phyloP scores from a whole-genome alignment of 2,329 filamentous ascomycete species.

The Colletotrichum liaoningense region DNA sequence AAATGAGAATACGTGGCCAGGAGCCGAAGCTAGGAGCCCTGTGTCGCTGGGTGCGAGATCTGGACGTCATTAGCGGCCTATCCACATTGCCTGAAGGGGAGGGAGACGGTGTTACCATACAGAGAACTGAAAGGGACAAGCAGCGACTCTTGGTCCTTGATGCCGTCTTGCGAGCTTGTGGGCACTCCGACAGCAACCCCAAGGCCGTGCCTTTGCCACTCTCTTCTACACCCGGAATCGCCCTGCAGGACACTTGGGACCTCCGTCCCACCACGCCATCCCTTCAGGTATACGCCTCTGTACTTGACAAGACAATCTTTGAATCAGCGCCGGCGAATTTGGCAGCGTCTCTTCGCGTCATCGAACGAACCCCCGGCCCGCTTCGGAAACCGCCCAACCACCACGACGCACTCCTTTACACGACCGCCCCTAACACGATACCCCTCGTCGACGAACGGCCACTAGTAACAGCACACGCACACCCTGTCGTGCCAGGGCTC shows the following conservation, averaged over 20 bases:
- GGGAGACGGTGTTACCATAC: slow-evolving; percentile 38
- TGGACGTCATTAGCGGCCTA: slow-evolving; percentile 76
- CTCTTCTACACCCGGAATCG: slow-evolving; percentile 55
- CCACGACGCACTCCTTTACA: slow-evolving; percentile 74
- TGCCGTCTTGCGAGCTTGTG: slow-evolving; percentile 71
- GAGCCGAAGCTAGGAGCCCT: slow-evolving; percentile 75
- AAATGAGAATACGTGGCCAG: slow-evolving; percentile 76
- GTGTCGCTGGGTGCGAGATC: slow-evolving; percentile 78
- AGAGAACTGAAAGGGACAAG: slow-evolving; percentile 58
- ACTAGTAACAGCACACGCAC: slow-evolving; percentile 64
- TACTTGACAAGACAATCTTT: slow-evolving; percentile 68
- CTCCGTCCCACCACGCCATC: slow-evolving; percentile 56
- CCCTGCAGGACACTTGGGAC: slow-evolving; percentile 71
- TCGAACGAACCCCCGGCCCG: slow-evolving; percentile 70
- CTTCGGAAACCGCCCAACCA: slow-evolving; percentile 76
- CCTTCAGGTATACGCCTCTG: slow-evolving; percentile 64
- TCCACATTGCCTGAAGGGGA: slow-evolving; percentile 64
- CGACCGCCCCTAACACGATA: slow-evolving; percentile 68
- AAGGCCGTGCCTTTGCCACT: slow-evolving; percentile 40
- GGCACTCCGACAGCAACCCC: slow-evolving; percentile 65
- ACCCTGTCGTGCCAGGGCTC: slow-evolving; percentile 72
- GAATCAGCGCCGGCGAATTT: slow-evolving; percentile 49
- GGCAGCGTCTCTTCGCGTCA: slow-evolving; percentile 60
- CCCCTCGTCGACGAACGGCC: slow-evolving; percentile 57
- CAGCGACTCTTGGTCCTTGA: slow-evolving; percentile 72